A percentile compares a stretch with the other conserved stretches of the same genome.
Conservation (phyloP, 352 stramenopile genomes). For the Phytophthora uliginosa region DNA sequence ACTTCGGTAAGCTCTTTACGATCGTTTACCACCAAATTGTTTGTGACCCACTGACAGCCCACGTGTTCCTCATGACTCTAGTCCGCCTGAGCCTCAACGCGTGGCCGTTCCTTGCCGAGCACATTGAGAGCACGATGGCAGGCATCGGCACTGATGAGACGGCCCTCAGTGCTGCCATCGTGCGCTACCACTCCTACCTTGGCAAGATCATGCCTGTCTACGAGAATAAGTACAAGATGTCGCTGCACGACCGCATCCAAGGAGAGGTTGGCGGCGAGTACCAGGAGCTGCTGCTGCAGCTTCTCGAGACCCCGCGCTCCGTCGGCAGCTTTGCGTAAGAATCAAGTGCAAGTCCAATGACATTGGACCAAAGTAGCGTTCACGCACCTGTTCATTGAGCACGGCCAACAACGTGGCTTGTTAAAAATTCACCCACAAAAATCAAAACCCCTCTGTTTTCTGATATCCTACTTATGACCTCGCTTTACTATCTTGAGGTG, state of each 20-base stretch:
- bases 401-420: not conserved
- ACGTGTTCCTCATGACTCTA: constrained; percentile 4
- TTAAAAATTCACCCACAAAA: constrained; percentile 15
- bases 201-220: constrained; percentile 59
- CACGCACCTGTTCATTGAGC: not conserved
- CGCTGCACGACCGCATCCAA: constrained; percentile 68
- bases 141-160: constrained; percentile 78
- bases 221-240: constrained; percentile 68
- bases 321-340: constrained; percentile 43
- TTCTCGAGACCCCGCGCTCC: constrained; percentile 57
- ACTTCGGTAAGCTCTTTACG: constrained; percentile 45
- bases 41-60: not conserved
- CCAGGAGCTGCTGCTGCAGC: constrained; percentile 66
- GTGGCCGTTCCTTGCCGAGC: constrained; percentile 67
- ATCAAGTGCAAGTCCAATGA: not conserved
- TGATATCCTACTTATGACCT: not conserved
- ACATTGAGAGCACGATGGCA: constrained; percentile 74
- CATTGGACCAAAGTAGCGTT: not conserved
- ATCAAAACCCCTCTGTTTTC: not conserved
- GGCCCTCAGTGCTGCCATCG: constrained; percentile 65
- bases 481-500: not conserved
- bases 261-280: constrained; percentile 67
- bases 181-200: constrained; percentile 80
- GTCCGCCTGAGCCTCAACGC: constrained; percentile 68
- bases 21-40: not conserved